phyloP scores from a whole-genome alignment of 192 early-diverging fungal species.

The Pilobolus umbonatus region DNA sequence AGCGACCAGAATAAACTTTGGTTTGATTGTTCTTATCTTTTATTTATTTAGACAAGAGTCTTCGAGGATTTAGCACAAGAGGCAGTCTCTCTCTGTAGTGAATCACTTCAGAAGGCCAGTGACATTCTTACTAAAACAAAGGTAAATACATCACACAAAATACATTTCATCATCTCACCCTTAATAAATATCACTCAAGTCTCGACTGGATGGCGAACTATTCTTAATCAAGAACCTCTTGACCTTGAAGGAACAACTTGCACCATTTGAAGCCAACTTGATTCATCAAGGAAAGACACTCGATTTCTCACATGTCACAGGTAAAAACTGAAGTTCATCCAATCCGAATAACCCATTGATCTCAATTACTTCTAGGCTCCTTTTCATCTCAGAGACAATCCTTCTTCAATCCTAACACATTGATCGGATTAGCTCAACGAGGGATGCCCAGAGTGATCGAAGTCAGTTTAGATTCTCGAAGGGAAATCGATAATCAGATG shows the following conservation, averaged over 20 bases:
- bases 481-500: slow-evolving; percentile 63
- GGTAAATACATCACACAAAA: slow-evolving; percentile 24
- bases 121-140: slow-evolving; percentile 44
- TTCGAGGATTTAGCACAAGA: slow-evolving; percentile 88
- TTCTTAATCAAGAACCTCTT: slow-evolving; percentile 88
- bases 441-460: slow-evolving; percentile 27
- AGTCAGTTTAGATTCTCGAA: slow-evolving; percentile 38
- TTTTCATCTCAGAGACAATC: slow-evolving; percentile 13
- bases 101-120: slow-evolving; percentile 49
- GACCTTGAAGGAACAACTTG: slow-evolving; percentile 76
- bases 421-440: slow-evolving; percentile 25
- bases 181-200: slow-evolving; percentile 4
- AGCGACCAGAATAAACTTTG: not conserved
- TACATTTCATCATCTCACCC: not conserved
- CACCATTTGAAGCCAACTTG: slow-evolving; percentile 72
- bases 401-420: slow-evolving; percentile 27
- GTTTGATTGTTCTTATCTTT: not conserved
- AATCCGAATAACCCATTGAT: not conserved
- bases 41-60: slow-evolving; percentile 47
- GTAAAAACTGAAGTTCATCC: slow-evolving; percentile 24
- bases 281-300: slow-evolving; percentile 66
- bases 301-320: slow-evolving; percentile 59
- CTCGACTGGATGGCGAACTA: slow-evolving; percentile 62
- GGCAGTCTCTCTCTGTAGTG: slow-evolving; percentile 65
- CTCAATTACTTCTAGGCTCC: slow-evolving; percentile 2